Evolutionary conservation across 805 yeast species (phyloP), one percentile per base, ranked within the genome.

Genomic region (Metschnikowia aberdeeniae): DNA sequence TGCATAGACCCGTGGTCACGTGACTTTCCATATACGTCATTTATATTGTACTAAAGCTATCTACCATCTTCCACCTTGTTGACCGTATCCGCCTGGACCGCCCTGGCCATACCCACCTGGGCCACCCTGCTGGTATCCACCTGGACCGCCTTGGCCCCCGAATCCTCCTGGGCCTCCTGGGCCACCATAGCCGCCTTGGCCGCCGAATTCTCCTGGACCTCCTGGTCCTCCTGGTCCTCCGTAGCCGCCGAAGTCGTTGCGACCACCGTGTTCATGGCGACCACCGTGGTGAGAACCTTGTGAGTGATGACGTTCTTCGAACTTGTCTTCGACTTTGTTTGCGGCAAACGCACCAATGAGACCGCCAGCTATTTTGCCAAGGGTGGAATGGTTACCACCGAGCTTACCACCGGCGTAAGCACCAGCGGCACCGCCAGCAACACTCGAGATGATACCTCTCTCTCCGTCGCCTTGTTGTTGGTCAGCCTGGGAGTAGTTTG

Each of bases 331-430:
- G 29, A 70, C 51, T 62, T 78, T 75, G 64, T 78, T 72, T 38
- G 80, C 82, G 22, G 70, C 67, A 44, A 76, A 52, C 7, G 82
- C 82, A 60, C 84, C 84, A 27, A 68, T 75, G 48, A 79, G 47
- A 34, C 78, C 82, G 60, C 84, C 84, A 27, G 69, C 70, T 45
- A 76, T 60, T 40, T 73, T 73, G 40, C 78, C 76, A 19, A 77
- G 49, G 14, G 64, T 66, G 26, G 70, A 61, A 61, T 72, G 76
- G 44, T 48, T 47, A 7, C 64, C 61, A 13, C 58, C 50, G 33
- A 62, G 14, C 52, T 62, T 62, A 40, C 50, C 46, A 27, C 66
- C 66, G 27, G 58, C 64, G 31, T 46, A 68, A 14, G 78, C 81
- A 59, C 66, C 66, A 9, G 63, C 64, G n/a, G 59, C 63, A 40